Evolutionary conservation across 2,329 filamentous ascomycete species (phyloP).

Genomic region (Pseudogymnoascus sp.): DNA sequence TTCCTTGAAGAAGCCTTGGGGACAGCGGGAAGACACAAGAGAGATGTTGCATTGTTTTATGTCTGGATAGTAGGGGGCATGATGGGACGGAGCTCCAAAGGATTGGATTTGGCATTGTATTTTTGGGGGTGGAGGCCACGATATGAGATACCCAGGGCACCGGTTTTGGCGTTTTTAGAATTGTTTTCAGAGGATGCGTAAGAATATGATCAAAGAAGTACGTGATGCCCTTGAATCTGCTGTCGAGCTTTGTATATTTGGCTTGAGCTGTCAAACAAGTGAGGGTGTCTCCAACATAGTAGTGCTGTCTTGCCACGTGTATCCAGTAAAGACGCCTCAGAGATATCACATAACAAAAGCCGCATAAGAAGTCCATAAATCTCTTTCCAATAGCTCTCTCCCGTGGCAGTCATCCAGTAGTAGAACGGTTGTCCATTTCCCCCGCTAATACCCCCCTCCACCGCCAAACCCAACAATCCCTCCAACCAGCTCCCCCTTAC

Average conservation of each 20-base stretch:
- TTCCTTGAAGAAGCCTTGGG: not conserved
- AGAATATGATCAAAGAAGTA: not conserved
- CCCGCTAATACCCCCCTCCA: not conserved
- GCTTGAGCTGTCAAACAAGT: not conserved
- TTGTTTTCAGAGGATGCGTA: not conserved
- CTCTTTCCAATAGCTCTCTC: not conserved
- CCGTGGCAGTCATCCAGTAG: not conserved
- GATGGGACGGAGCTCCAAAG: not conserved
- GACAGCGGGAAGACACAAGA: not conserved
- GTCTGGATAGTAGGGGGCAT: not conserved
- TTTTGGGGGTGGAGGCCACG: not conserved
- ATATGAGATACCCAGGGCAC: not conserved
- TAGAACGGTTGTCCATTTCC: not conserved
- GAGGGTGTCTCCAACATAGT: not conserved
- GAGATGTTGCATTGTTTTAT: not conserved
- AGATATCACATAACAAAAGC: not conserved
- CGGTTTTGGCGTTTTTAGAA: not conserved
- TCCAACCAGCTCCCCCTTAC: not conserved
- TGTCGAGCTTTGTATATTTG: not conserved
- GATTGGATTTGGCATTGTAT: not conserved
- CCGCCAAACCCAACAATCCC: not conserved
- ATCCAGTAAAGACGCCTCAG: not conserved
- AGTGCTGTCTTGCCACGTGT: constrained; percentile 1
- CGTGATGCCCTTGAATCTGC: not conserved
- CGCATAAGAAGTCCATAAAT: not conserved